Conservation (phyloP, 495 filamentous ascomycete genomes). For the Neurospora sp. region DNA sequence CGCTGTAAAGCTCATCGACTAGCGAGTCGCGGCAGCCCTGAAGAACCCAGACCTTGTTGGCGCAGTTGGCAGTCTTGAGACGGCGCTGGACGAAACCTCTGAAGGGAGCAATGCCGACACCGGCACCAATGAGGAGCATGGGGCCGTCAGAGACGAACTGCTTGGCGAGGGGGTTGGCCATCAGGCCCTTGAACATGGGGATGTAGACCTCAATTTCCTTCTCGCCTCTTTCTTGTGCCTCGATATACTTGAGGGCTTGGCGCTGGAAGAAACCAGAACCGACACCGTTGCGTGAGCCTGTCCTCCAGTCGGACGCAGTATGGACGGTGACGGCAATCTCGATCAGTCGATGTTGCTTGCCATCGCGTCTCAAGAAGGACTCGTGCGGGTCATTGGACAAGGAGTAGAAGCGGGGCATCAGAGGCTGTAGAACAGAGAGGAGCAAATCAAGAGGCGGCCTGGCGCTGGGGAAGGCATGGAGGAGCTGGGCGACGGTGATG, state of each 20-base stretch:
- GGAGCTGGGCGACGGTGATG: conserved; percentile 70
- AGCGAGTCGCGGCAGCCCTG: conserved; percentile 91
- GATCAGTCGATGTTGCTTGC: conserved; percentile 68
- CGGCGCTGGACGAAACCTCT: conserved; percentile 93
- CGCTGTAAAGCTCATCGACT: conserved; percentile 89
- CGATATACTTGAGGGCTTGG: conserved; percentile 57
- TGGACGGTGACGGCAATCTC: conserved; percentile 94
- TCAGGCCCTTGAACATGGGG: conserved; percentile 98
- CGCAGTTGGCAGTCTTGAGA: conserved; percentile 90
- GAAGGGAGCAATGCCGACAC: conserved; percentile 94
- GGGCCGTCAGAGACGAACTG: conserved; percentile 86
- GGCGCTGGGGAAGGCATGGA: conserved; percentile 84
- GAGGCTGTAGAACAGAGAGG: conserved; percentile 64
- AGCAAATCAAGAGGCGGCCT: conserved; percentile 76
- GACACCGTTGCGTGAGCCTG: conserved; percentile 55
- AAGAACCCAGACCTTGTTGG: conserved; percentile 98
- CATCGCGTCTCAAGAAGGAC: conserved; percentile 56
- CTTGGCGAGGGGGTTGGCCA: conserved; percentile 89
- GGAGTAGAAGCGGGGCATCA: conserved; percentile 98
- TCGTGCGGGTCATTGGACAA: conserved; percentile 91
- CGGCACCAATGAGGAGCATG: conserved; percentile 94
- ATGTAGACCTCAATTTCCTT: conserved; percentile 54
- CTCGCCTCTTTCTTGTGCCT: conserved; percentile 47
- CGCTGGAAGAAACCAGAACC: conserved; percentile 81
- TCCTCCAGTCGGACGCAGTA: conserved; percentile 70